Evolutionary conservation across 306 rosid species (phyloP), one percentile per base, ranked within the genome.

Genomic region (Luffa acutangula): DNA sequence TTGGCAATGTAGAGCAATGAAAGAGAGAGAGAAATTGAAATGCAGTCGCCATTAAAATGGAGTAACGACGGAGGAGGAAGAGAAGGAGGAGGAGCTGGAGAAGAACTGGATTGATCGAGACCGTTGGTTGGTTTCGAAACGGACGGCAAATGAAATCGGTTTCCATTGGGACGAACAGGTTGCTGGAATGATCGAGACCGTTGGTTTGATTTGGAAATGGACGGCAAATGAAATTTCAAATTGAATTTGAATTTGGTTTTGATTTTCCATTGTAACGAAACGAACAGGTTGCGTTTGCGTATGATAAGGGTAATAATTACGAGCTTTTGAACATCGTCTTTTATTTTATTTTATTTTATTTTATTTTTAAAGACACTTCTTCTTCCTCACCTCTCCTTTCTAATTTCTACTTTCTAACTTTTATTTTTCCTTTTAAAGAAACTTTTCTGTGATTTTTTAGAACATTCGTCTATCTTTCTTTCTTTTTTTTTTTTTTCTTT

Each of bases 101-200:
- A 71, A 73, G 37, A 14, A 73, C 59, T 48, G 77, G 59, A 46
- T 6, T 20, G 43, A 73, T 73, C 59, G 58, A 72, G 77, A 72
- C 77, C 77, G 77, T 72, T 25, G 12, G 58, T 21, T 72, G 37
- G 58, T 45, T 71, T 10, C n/a, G 76, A 71, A 71, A 71, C 3
- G 56, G 56, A 71, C 75, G 52, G 75, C 75, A 67, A 67, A 1
- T 4, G 73, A 65, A 39, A 7, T 62, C 39, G 21, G 73, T 65
- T 39, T 36, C 6, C 49, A 63, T 7, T 20, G 51, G 75, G 10
- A 67, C 75, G 75, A 67, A 67, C 34, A 4, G 51, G 75, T 69
- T 69, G 75, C 73, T 66, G 73, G 73, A 66, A 1, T 66, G 74
- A 67, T 67, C 51, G 36, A n/a, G 75, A 69, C 75, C 75, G 75